Evolutionary conservation across 2,329 filamentous ascomycete genomes (phyloP).

Genomic region (Parasarocladium wereldwijsianum): DNA sequence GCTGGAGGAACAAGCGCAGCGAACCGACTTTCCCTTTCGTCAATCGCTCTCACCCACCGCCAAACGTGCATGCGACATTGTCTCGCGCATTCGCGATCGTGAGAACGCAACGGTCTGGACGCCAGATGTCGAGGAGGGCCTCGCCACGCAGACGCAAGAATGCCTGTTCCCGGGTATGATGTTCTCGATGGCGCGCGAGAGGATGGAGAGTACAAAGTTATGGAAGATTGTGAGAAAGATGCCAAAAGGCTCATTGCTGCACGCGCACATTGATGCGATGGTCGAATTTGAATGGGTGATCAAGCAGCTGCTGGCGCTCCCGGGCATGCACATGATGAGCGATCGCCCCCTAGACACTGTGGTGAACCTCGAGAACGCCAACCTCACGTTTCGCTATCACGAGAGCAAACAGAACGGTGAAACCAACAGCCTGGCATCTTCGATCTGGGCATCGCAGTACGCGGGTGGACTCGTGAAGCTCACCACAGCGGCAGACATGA

Average conservation of each 20-base stretch:
- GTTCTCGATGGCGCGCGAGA: conserved; percentile 71
- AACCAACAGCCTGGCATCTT: too few species aligned
- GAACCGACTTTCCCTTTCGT: conserved; percentile 60
- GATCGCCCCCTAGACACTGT: conserved; percentile 39
- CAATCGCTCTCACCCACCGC: conserved; percentile 67
- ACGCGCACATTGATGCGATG: conserved; percentile 86
- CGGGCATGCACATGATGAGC: conserved; percentile 60
- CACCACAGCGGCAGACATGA: conserved; percentile 42
- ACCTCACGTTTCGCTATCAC: conserved; percentile 48
- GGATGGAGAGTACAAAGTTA: conserved; percentile 70
- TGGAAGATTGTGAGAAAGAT: conserved; percentile 76
- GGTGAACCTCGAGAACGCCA: conserved; percentile 36
- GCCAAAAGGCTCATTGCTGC: conserved; percentile 78
- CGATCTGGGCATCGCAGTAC: conserved; percentile 24
- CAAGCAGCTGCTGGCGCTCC: conserved; percentile 52
- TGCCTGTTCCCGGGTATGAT: conserved; percentile 81
- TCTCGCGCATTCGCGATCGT: conserved; percentile 61
- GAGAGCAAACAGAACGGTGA: conserved; percentile 24
- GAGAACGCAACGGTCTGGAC: conserved; percentile 71
- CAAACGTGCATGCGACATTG: conserved; percentile 61
- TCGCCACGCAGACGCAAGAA: conserved; percentile 44
- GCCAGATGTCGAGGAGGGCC: conserved; percentile 51
- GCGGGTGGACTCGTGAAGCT: conserved; percentile 44
- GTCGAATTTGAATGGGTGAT: conserved; percentile 75
- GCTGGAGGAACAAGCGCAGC: conserved; percentile 63